Percentiles rank a stretch among this genome's conserved stretches.
Conservation (phyloP, 352 stramenopile species). For the Paralagenidium karlingii region DNA sequence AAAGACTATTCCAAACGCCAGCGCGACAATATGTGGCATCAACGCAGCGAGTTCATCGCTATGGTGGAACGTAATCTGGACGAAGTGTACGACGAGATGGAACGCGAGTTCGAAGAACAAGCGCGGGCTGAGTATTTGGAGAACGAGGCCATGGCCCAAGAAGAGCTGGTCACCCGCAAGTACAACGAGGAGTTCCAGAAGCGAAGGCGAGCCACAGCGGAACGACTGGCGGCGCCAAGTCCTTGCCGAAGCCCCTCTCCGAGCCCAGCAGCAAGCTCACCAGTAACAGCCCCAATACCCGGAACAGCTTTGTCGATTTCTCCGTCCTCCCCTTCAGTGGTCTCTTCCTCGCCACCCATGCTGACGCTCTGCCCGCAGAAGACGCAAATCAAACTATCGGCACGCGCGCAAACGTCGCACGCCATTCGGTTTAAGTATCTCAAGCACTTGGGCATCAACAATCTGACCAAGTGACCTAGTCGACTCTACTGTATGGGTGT, state of each 20-base stretch:
- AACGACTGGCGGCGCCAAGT: too few relatives aligned
- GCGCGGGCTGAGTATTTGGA: constrained; percentile 39
- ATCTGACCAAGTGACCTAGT: too few relatives aligned
- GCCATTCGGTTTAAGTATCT: constrained; percentile 83
- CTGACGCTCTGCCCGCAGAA: constrained; percentile 29
- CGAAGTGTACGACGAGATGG: constrained; percentile 79
- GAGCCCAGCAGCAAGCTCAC: not conserved
- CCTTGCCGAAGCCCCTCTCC: not conserved
- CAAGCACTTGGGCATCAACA: constrained; percentile 77
- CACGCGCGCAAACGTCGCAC: constrained; percentile 49
- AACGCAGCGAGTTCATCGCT: constrained; percentile 61
- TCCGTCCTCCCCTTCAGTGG: constrained; percentile 1
- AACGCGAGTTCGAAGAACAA: constrained; percentile 74
- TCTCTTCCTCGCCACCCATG: constrained; percentile 20
- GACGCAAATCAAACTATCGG: constrained; percentile 63
- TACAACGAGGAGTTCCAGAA: constrained; percentile 17
- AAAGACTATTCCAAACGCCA: constrained; percentile 79
- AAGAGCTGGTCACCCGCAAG: constrained; percentile 45
- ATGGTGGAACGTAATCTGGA: constrained; percentile 86
- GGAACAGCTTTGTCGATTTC: not conserved
- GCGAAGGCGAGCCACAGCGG: too few relatives aligned
- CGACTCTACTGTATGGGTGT: too few relatives aligned
- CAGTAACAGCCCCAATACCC: not conserved
- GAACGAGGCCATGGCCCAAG: constrained; percentile 57
- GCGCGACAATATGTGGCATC: constrained; percentile 78